phyloP scores from a whole-genome alignment of 805 yeast species.

The Starmerella vaccinii region DNA sequence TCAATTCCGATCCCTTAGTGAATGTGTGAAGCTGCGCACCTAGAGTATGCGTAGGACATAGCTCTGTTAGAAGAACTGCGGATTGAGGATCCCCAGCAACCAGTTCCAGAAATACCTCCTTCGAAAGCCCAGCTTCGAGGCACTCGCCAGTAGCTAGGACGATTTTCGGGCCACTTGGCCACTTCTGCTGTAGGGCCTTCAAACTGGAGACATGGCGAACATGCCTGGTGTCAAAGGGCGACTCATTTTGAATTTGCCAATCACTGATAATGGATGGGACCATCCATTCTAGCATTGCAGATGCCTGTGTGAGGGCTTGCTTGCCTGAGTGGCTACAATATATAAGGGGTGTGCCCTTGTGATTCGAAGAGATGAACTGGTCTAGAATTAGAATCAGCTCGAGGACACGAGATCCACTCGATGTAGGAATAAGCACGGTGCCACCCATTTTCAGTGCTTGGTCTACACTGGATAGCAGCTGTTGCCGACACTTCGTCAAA shows the following conservation, averaged over 20 bases:
- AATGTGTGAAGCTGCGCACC: constrained; percentile 40
- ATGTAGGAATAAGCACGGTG: constrained; percentile 71
- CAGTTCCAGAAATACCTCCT: constrained; percentile 31
- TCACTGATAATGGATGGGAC: constrained; percentile 71
- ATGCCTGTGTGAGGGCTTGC: constrained; percentile 66
- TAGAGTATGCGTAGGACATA: constrained; percentile 40
- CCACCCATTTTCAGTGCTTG: constrained; percentile 66
- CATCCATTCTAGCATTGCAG: constrained; percentile 94
- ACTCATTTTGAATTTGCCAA: constrained; percentile 64
- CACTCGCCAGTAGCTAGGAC: constrained; percentile 67
- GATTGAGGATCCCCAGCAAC: constrained; percentile 56
- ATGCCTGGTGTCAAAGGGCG: constrained; percentile 70
- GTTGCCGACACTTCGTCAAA: constrained; percentile 36
- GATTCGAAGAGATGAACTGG: constrained; percentile 39
- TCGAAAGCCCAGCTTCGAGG: constrained; percentile 49
- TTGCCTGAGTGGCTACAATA: constrained; percentile 71
- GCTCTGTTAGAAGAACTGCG: constrained; percentile 67
- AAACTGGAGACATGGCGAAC: constrained; percentile 46
- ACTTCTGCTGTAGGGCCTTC: constrained; percentile 11
- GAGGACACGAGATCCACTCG: constrained; percentile 68
- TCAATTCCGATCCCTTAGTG: constrained; percentile 18
- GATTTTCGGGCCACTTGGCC: constrained; percentile 46
- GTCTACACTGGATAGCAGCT: constrained; percentile 51
- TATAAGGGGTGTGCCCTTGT: constrained; percentile 51
- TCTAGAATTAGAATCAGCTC: constrained; percentile 71